Conservation (phyloP, 2,329 filamentous ascomycete genomes). For the Neonectria ditissima region DNA sequence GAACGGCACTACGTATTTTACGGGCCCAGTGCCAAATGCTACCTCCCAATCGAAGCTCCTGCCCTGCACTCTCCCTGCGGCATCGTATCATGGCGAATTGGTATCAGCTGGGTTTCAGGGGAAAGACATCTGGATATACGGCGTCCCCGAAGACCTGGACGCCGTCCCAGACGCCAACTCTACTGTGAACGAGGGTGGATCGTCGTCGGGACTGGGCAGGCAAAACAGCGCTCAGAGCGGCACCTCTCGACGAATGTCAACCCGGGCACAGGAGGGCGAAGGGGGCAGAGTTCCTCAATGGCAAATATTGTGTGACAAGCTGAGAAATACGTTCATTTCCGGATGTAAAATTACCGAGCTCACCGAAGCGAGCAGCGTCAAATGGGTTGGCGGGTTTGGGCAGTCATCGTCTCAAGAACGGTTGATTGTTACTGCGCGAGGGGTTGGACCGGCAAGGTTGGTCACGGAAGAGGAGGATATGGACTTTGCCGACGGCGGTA, state of each 20-base stretch:
- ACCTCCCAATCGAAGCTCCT: slow-evolving; percentile 68
- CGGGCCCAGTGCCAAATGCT: slow-evolving; percentile 71
- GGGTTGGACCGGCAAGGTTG: slow-evolving; percentile 69
- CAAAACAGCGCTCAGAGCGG: slow-evolving; percentile 47
- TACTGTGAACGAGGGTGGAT: slow-evolving; percentile 35
- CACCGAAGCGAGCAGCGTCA: slow-evolving; percentile 74
- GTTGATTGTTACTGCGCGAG: slow-evolving; percentile 78
- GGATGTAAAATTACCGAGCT: slow-evolving; percentile 75
- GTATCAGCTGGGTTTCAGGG: slow-evolving; percentile 80
- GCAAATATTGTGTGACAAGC: slow-evolving; percentile 75
- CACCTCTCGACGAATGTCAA: slow-evolving; percentile 49
- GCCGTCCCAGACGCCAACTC: slow-evolving; percentile 62
- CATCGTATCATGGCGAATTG: slow-evolving; percentile 76
- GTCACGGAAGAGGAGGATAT: slow-evolving; percentile 77
- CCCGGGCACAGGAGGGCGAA: slow-evolving; percentile 45
- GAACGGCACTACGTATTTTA: slow-evolving; percentile 84
- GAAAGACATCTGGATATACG: slow-evolving; percentile 82
- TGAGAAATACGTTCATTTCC: slow-evolving; percentile 76
- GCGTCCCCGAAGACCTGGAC: slow-evolving; percentile 79
- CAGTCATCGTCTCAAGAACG: slow-evolving; percentile 63
- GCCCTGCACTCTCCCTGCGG: slow-evolving; percentile 76
- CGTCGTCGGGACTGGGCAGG: slow-evolving; percentile 45
- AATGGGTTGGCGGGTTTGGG: slow-evolving; percentile 74
- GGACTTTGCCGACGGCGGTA: slow-evolving; percentile 82
- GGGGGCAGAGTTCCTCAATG: slow-evolving; percentile 69